Evolutionary conservation across 1,284 basidiomycete species (phyloP).

Genomic region (Bjerkandera adusta): DNA sequence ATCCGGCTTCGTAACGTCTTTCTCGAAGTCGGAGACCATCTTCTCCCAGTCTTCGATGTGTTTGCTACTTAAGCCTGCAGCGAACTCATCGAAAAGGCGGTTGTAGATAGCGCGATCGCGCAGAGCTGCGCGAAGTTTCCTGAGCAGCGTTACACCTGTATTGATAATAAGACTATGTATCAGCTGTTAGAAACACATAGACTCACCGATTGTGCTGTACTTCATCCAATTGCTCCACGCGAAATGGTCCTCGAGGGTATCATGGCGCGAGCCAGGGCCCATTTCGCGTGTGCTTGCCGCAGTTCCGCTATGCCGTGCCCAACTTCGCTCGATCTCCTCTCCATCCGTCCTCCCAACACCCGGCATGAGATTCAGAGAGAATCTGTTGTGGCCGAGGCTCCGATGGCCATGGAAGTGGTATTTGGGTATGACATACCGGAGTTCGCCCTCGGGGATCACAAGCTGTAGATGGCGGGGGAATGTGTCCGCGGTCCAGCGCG

Average conservation of each 20-base stretch:
- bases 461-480: conserved; percentile 1
- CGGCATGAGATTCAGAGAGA: conserved; percentile 16
- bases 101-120: too few species aligned
- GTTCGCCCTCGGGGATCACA: conserved; percentile 1
- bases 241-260: conserved; percentile 17
- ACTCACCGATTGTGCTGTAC: conserved; percentile 5
- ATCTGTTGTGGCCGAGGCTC: conserved; percentile 1
- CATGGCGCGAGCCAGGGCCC: conserved; percentile 16
- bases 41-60: background rate
- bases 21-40: background rate
- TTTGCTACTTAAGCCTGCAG: background rate
- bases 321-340: conserved; percentile 23
- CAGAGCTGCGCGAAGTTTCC: too few species aligned
- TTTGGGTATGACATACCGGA: conserved; percentile 10
- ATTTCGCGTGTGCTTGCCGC: conserved; percentile 19
- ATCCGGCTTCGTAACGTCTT: background rate
- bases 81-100: background rate
- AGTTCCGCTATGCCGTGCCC: conserved; percentile 16
- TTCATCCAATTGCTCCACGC: conserved; percentile 13
- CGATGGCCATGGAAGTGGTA: conserved; percentile 13
- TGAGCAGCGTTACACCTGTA: too few species aligned
- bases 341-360: conserved; percentile 21
- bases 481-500: background rate
- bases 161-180: too few species aligned
- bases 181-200: background rate